Conservation (phyloP, 257 asterid genomes). For the Solanum raphanifolium region DNA sequence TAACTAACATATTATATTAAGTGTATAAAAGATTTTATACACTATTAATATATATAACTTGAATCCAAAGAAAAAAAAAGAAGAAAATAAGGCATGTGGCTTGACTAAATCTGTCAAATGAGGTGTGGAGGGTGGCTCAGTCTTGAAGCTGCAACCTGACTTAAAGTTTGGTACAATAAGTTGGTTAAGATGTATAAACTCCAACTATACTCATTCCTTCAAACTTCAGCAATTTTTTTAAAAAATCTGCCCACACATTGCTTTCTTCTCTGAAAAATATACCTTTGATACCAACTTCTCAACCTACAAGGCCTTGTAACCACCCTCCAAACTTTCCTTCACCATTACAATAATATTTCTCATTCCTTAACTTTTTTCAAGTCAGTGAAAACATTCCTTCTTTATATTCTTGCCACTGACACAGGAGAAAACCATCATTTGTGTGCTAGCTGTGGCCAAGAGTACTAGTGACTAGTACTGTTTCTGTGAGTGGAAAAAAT, state of each 20-base stretch:
- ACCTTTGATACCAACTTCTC: conserved; percentile 31
- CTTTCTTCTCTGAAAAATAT: not conserved
- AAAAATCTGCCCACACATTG: conserved; percentile 5
- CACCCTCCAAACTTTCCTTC: conserved; percentile 17
- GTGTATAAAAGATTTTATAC: not conserved
- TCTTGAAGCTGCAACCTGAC: conserved; percentile 1
- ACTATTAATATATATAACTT: not conserved
- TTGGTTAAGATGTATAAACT: conserved; percentile 41
- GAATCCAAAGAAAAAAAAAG: not conserved
- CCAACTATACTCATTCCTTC: conserved; percentile 71
- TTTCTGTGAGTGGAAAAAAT: conserved; percentile 20
- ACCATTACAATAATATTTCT: conserved; percentile 14
- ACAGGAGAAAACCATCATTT: conserved; percentile 1
- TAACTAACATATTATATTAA: not conserved
- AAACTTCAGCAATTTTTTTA: conserved; percentile 55
- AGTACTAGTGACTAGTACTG: not conserved
- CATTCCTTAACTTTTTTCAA: conserved; percentile 4
- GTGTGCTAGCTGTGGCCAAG: not conserved
- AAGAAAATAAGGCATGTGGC: not conserved
- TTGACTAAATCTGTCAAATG: not conserved
- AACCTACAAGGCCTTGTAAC: conserved; percentile 26
- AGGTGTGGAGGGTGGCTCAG: conserved; percentile 2
- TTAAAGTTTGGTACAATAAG: conserved; percentile 24
- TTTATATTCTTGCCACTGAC: conserved; percentile 5
- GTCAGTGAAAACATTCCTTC: not conserved